phyloP scores from a whole-genome alignment of 139 green algal genomes.

The Ettlia oleoabundans region DNA sequence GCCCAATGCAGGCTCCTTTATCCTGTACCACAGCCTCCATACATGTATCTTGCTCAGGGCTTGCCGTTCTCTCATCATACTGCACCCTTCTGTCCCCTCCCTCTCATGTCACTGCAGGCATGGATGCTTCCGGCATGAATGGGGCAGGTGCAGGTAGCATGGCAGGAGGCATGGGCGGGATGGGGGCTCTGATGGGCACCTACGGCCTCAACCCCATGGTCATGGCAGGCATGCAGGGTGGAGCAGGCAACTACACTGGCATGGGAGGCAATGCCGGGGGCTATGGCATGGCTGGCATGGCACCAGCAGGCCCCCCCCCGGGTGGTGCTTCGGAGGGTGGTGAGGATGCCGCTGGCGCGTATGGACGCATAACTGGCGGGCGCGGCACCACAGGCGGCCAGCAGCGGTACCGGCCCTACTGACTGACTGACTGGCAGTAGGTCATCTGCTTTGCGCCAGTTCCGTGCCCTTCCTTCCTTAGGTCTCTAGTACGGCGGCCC shows the following conservation, averaged over 20 bases:
- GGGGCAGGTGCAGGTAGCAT: not conserved
- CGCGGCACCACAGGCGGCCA: constrained; percentile 1
- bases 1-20: no score
- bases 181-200: not conserved
- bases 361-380: not conserved
- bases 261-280: not conserved
- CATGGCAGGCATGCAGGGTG: not conserved
- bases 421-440: not conserved
- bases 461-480: not conserved
- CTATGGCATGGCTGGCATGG: no score
- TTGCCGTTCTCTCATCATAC: no score
- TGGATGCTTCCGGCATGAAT: constrained; percentile 5
- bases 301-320: no score
- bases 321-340: not conserved
- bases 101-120: not conserved
- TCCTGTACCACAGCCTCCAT: not conserved
- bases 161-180: not conserved
- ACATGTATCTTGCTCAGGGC: not conserved
- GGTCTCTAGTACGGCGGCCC: no score
- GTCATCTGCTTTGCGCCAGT: not conserved
- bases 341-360: not conserved
- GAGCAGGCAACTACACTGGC: no score
- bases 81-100: no score
- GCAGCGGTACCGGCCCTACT: constrained; percentile 35
- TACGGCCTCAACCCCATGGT: not conserved